Conservation (phyloP, 371 early-diverging fungal species). For the Lichtheimia hyalospora region DNA sequence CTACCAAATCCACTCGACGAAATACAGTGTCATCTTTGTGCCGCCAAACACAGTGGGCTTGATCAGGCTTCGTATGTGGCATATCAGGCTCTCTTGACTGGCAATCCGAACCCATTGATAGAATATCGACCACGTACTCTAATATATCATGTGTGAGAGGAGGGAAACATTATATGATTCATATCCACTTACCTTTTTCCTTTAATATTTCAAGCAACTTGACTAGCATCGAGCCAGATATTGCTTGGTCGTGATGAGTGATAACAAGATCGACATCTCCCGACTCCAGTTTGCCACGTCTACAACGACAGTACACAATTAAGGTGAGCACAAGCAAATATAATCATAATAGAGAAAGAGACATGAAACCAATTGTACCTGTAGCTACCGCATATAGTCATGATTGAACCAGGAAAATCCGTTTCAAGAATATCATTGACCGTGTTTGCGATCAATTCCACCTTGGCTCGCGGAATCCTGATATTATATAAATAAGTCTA, state of each 20-base stretch:
- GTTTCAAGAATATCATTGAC: constrained; percentile 3
- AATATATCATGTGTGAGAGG: background rate
- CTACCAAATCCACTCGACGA: constrained; percentile 25
- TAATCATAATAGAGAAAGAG: no score
- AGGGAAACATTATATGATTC: background rate
- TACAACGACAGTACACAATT: background rate
- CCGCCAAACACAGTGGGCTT: constrained; percentile 22
- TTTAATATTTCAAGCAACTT: constrained; percentile 10
- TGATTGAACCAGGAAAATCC: constrained; percentile 3
- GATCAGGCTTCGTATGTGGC: constrained; percentile 8
- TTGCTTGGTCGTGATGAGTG: constrained; percentile 13
- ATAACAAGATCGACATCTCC: constrained; percentile 26
- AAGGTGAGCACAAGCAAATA: background rate
- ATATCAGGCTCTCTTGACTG: constrained; percentile 9
- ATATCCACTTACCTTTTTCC: background rate
- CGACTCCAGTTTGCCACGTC: constrained; percentile 14
- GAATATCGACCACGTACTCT: constrained; percentile 7
- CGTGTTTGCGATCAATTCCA: constrained; percentile 11
- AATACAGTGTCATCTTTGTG: constrained; percentile 6
- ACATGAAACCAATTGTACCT: constrained; percentile 8
- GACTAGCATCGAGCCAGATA: background rate
- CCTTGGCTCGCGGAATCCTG: constrained; percentile 17
- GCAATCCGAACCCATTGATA: constrained; percentile 15
- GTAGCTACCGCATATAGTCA: constrained; percentile 22
- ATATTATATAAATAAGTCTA: no score